Percentiles rank a stretch among this genome's conserved stretches.
Evolutionary conservation across 306 rosid genomes (phyloP).

Genomic region (Medicago ruthenica): DNA sequence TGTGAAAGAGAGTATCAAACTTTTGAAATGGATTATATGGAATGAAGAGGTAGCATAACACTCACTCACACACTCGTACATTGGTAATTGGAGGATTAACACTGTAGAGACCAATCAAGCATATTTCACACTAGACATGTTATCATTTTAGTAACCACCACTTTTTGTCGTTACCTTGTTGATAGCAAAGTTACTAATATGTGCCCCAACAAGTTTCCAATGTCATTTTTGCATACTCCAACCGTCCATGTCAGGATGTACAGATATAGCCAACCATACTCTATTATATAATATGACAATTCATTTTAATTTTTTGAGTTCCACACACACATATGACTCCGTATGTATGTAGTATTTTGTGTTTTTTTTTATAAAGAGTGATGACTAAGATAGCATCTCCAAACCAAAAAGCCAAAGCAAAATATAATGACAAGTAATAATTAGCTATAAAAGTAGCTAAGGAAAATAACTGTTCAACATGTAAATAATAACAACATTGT

Average conservation of each 20-base stretch:
- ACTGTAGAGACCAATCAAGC: constrained; percentile 19
- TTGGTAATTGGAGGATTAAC: neutral
- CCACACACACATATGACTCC: neutral
- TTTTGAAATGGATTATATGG: constrained; percentile 10
- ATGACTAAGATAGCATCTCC: constrained; percentile 34
- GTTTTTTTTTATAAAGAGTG: neutral
- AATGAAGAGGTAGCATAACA: neutral
- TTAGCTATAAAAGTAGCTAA: constrained; percentile 24
- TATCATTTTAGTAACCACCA: constrained; percentile 30
- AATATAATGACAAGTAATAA: neutral
- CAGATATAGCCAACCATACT: constrained; percentile 4
- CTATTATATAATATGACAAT: neutral
- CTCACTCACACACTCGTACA: neutral
- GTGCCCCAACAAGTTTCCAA: neutral
- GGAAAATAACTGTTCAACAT: neutral
- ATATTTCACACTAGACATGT: neutral
- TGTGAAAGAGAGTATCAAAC: constrained; percentile 13
- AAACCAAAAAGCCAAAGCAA: constrained; percentile 20
- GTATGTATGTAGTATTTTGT: neutral
- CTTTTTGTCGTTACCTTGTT: constrained; percentile 27
- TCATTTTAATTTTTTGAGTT: constrained; percentile 13
- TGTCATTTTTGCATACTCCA: constrained; percentile 3
- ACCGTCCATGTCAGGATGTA: neutral
- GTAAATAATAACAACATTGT: constrained; percentile 21
- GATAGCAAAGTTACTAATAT: constrained; percentile 27